phyloP scores from a whole-genome alignment of 1,284 basidiomycete genomes.

The Vanrija pseudolonga region DNA sequence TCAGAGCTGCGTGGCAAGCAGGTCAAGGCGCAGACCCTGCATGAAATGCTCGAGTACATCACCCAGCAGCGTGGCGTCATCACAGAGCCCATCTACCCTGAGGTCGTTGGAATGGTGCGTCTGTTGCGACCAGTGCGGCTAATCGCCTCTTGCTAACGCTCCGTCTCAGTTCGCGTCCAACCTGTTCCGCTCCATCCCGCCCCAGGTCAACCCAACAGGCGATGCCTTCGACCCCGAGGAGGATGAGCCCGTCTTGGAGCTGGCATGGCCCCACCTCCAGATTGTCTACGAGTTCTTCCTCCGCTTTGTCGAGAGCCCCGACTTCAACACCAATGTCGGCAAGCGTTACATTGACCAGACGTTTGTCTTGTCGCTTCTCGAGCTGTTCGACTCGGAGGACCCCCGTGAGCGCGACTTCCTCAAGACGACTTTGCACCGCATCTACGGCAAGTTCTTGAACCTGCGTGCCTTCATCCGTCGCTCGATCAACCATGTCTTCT shows the following conservation, averaged over 20 bases:
- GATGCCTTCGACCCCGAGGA: constrained; percentile 99
- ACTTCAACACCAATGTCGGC: constrained; percentile 97
- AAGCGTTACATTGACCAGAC: constrained; percentile 96
- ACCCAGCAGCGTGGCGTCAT: constrained; percentile 95
- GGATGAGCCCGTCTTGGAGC: constrained; percentile 96
- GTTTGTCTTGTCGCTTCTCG: constrained; percentile 93
- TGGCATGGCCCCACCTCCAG: constrained; percentile 99
- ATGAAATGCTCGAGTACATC: constrained; percentile 99
- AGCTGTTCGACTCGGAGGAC: constrained; percentile 98
- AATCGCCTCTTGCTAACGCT: background rate
- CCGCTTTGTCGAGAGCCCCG: constrained; percentile 94
- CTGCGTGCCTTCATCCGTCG: constrained; percentile 97
- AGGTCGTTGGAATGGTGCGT: constrained; percentile 95
- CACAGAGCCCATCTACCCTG: constrained; percentile 96
- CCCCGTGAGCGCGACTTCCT: constrained; percentile 98
- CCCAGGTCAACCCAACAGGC: constrained; percentile 94
- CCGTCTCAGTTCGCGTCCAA: constrained; percentile 80
- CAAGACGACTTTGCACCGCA: constrained; percentile 97
- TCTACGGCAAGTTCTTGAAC: constrained; percentile 99
- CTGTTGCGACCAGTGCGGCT: background rate
- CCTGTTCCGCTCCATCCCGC: constrained; percentile 98
- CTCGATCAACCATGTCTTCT: constrained; percentile 99
- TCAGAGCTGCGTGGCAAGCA: constrained; percentile 95
- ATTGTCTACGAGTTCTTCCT: constrained; percentile 99
- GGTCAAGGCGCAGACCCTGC: constrained; percentile 94